Percentiles rank a stretch among this genome's conserved stretches.
These are phyloP conservation scores for Alternaria sp. DNA, from an alignment of 2,329 filamentous ascomycete genomes.

Conservation along the genomic window DNA sequence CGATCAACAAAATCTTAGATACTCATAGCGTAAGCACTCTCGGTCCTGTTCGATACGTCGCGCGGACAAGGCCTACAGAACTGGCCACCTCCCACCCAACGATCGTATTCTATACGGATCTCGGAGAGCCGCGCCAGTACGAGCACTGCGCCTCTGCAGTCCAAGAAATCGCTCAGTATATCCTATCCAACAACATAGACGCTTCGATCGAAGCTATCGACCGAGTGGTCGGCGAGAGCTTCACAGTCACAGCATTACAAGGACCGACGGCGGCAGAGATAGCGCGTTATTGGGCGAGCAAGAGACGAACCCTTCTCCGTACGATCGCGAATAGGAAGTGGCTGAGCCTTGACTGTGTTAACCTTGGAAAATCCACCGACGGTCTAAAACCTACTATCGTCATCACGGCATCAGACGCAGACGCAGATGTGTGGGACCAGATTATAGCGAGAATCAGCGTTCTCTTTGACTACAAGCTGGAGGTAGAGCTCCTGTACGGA, in stretches of 20 bases:
- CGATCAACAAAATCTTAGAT: neutral
- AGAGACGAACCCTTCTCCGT: neutral
- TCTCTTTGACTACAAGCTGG: no score
- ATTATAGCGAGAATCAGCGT: no score
- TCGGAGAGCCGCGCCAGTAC: neutral
- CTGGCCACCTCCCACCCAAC: neutral
- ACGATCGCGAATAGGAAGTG: neutral
- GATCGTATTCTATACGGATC: neutral
- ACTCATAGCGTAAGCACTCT: neutral
- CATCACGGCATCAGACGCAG: no score
- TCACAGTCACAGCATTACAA: neutral
- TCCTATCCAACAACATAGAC: neutral
- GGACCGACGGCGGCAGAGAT: neutral
- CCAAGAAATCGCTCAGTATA: neutral
- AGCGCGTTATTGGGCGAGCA: neutral
- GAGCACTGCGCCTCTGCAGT: neutral
- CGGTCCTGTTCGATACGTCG: neutral
- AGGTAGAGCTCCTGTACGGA: no score
- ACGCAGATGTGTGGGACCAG: no score
- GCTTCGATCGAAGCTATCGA: neutral
- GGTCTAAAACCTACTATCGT: no score
- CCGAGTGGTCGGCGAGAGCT: neutral
- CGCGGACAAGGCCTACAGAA: neutral
- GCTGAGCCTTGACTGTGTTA: no score
- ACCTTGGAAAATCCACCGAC: no score